Conservation (phyloP, 1,284 basidiomycete species). For the Malassezia restricta region DNA sequence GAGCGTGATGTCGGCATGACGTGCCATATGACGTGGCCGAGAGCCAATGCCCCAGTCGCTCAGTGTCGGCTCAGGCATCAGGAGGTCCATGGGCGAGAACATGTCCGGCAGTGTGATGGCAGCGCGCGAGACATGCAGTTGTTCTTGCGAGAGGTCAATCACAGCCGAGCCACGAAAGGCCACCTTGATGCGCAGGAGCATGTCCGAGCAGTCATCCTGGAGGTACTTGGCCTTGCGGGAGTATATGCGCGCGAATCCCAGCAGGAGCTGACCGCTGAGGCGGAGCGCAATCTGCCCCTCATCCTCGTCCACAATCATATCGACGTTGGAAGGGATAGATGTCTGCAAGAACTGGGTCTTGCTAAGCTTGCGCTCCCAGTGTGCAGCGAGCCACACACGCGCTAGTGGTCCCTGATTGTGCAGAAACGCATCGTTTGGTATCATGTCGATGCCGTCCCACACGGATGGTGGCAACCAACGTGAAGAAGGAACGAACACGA, state of each 20-base stretch:
- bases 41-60: slow-evolving; percentile 19
- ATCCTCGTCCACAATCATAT: slow-evolving; percentile 56
- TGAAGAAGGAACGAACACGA: background rate
- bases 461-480: background rate
- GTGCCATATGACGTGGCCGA: slow-evolving; percentile 49
- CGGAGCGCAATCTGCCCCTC: slow-evolving; percentile 75
- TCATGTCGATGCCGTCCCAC: slow-evolving; percentile 49
- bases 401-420: slow-evolving; percentile 85
- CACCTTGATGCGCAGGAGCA: slow-evolving; percentile 86
- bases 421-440: slow-evolving; percentile 82
- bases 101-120: slow-evolving; percentile 69
- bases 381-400: slow-evolving; percentile 95
- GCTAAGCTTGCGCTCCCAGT: slow-evolving; percentile 93
- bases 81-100: slow-evolving; percentile 61
- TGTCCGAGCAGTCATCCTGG: slow-evolving; percentile 93
- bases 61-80: slow-evolving; percentile 57
- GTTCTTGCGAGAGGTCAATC: slow-evolving; percentile 87
- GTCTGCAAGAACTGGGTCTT: slow-evolving; percentile 87
- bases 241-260: slow-evolving; percentile 94
- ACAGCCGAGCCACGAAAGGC: slow-evolving; percentile 74
- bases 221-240: slow-evolving; percentile 94
- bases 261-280: slow-evolving; percentile 80
- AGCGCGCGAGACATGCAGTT: slow-evolving; percentile 71
- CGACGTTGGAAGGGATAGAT: slow-evolving; percentile 78
- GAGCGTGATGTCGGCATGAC: slow-evolving; percentile 60